Evolutionary conservation across 345 rosid genomes (phyloP).

Genomic region (Odontarrhena argentea): DNA sequence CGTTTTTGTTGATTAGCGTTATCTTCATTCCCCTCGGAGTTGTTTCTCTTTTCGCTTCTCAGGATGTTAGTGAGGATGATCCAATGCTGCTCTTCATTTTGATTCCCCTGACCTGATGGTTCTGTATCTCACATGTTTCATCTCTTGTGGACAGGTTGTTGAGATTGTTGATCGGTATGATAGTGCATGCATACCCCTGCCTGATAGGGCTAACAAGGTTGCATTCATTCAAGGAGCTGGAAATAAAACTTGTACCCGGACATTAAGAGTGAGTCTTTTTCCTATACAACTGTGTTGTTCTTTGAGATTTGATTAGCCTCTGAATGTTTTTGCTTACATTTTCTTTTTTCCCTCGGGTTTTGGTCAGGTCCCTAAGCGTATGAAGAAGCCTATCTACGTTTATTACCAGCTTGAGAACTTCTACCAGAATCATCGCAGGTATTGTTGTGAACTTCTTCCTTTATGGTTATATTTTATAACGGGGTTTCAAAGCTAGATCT

Average conservation of each 20-base stretch:
- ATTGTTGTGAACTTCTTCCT: conserved; percentile 16
- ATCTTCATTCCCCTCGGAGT: conserved; percentile 94
- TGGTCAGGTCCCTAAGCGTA: conserved; percentile 68
- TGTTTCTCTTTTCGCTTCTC: conserved; percentile 82
- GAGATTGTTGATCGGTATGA: conserved; percentile 88
- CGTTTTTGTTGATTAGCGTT: conserved; percentile 78
- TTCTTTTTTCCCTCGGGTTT: conserved; percentile 19
- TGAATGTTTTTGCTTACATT: conserved; percentile 28
- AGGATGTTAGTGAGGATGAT: conserved; percentile 59
- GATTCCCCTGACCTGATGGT: background rate
- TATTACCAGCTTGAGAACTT: conserved; percentile 98
- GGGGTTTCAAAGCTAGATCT: background rate
- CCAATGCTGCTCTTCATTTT: background rate
- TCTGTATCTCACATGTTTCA: conserved; percentile 18
- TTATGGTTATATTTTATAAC: background rate
- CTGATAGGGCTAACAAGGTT: conserved; percentile 53
- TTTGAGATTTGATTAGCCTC: conserved; percentile 21
- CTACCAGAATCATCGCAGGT: conserved; percentile 99
- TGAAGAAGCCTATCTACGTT: conserved; percentile 87
- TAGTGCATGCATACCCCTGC: conserved; percentile 53
- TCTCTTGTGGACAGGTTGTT: conserved; percentile 59
- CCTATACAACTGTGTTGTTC: background rate
- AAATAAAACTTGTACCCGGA: conserved; percentile 53
- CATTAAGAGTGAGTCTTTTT: conserved; percentile 50
- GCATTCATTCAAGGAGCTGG: conserved; percentile 60